Conservation (phyloP, 305 asterid genomes). For the Caryopteris hybrid region DNA sequence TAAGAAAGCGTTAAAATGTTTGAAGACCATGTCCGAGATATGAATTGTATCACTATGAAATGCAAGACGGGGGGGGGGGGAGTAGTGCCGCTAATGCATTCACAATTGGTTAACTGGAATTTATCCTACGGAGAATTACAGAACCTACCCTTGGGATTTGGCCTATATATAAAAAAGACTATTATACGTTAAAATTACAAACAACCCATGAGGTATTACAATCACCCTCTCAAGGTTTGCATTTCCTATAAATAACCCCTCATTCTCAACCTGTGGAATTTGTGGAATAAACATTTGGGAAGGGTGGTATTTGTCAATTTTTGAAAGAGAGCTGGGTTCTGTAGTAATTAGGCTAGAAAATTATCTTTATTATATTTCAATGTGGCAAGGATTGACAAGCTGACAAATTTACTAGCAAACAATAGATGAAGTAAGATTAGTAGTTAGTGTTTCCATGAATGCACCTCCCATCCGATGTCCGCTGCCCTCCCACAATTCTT, state of each 20-base stretch:
- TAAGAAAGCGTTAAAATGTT: not conserved
- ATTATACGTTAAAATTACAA: not conserved
- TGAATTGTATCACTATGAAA: not conserved
- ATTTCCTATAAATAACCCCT: not conserved
- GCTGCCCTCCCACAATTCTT: conserved; percentile 37
- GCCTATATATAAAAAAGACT: not conserved
- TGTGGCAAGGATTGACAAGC: not conserved
- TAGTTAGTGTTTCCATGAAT: not conserved
- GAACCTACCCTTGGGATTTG: not conserved
- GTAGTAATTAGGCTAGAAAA: not conserved
- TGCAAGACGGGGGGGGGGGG: not conserved
- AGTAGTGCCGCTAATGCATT: not conserved
- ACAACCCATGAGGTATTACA: not conserved
- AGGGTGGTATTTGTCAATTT: not conserved
- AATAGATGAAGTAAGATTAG: not conserved
- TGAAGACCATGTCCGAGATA: not conserved
- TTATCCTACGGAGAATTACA: not conserved
- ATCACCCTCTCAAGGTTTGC: not conserved
- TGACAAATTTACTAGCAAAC: not conserved
- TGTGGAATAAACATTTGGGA: not conserved
- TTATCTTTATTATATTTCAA: not conserved
- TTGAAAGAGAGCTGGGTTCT: not conserved
- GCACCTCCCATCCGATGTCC: conserved; percentile 46
- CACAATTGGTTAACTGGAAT: not conserved
- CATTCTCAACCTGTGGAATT: not conserved